These are phyloP conservation scores for Haematococcus lacustris DNA, from an alignment of 139 green algal genomes.

Conservation along the genomic window DNA sequence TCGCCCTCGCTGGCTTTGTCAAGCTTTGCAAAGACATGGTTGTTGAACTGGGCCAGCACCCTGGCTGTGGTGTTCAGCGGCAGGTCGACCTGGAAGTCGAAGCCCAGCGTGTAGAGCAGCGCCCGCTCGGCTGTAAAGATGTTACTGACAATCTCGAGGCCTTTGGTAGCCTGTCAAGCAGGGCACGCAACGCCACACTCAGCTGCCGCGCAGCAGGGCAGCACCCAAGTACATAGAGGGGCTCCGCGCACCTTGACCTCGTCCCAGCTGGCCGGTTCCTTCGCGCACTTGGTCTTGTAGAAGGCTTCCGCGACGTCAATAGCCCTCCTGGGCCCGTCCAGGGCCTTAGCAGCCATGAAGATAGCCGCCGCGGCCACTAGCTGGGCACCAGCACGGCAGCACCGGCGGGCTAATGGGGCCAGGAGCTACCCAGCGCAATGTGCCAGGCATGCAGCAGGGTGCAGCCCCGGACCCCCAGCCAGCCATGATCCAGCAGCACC, in stretches of 20 bases:
- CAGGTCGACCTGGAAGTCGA: too few relatives aligned
- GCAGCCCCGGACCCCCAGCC: too few relatives aligned
- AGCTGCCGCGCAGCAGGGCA: too few relatives aligned
- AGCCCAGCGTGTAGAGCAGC: not conserved
- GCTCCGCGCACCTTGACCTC: constrained; percentile 3
- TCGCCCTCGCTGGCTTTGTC: too few relatives aligned
- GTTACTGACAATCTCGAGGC: too few relatives aligned
- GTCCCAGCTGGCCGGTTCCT: not conserved
- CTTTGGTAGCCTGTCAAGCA: too few relatives aligned
- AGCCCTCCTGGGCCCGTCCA: not conserved
- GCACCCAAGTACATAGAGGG: too few relatives aligned
- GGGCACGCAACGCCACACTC: too few relatives aligned
- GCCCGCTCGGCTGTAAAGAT: not conserved
- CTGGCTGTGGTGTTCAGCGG: too few relatives aligned
- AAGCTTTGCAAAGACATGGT: too few relatives aligned
- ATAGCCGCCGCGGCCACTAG: constrained; percentile 1
- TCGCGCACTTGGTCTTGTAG: constrained; percentile 4
- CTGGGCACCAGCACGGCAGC: not conserved
- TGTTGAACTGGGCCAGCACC: too few relatives aligned
- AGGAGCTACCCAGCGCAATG: not conserved
- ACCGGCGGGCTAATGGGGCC: not conserved
- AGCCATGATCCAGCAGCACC: not conserved
- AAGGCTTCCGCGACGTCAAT: constrained; percentile 3
- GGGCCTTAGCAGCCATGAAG: constrained; percentile 4
- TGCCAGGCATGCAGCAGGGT: not conserved